Evolutionary conservation across 2,329 filamentous ascomycete species (phyloP), one percentile per base, ranked within the genome.

Genomic region (Epichloe sibirici): DNA sequence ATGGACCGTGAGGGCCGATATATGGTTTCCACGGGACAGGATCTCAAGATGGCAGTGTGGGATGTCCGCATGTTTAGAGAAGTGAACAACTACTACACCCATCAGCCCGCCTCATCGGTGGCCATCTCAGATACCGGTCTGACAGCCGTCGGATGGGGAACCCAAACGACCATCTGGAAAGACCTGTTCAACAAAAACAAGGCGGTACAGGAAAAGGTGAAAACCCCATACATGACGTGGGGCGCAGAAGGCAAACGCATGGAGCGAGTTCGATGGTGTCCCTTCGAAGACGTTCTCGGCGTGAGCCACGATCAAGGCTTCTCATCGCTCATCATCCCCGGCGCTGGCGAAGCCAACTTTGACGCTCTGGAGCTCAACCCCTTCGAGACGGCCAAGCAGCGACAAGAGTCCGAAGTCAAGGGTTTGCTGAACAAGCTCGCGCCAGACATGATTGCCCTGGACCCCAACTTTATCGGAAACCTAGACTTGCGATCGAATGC

Each of bases 281-380:
- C 93, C 0, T 95, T 87, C 57, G 93, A 98, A 67, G 93, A 98
- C 73, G 74, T 96, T 1, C 79, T 98, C 2, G 93, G 91, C 13
- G 78, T 95, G 25, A 80, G 85, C 2, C 91, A 97, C 71, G 79
- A 87, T 63, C 74, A 83, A 55, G 93, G 93, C 13, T 97, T 97
- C 72, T 87, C 86, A 15, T 93, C 86, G 52, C 81, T 96, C 64
- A 81, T 98, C 60, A 82, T 97, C 2, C 93, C 93, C 7, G 93
- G 93, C 47, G 87, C 91, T n/a, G 93, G 93, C 56, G 93, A 98
- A 69, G 83, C 93, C 65, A 97, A 97, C 77, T 96, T 88, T 66
- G 93, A 98, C 67, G 87, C 90, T 3, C 75, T 96, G 51, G 93
- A 98, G 69, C 77, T 84, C 61, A 98, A 98, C 74, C 93, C 93